Conservation (phyloP, 179 eudicot species). For the Beta lomatogona region DNA sequence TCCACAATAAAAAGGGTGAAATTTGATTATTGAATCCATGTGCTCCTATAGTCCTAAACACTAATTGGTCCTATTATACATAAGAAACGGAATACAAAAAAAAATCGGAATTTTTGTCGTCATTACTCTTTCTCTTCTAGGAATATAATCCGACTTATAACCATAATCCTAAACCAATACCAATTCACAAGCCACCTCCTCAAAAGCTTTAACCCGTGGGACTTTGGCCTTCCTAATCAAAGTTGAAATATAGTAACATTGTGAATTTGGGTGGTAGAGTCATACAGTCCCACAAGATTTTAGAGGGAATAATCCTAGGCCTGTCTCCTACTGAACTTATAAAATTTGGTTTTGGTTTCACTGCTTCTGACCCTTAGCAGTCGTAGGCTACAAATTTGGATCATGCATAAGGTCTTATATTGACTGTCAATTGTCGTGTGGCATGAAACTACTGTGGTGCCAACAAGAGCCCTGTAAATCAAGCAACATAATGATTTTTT, state of each 20-base stretch:
- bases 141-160: too few relatives aligned
- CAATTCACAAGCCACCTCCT: too few relatives aligned
- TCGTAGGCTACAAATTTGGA: slow-evolving; percentile 9
- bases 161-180: too few relatives aligned
- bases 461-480: slow-evolving; percentile 96
- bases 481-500: slow-evolving; percentile 97
- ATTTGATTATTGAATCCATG: too few relatives aligned
- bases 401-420: slow-evolving; percentile 1
- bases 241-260: background rate
- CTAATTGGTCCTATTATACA: too few relatives aligned
- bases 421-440: slow-evolving; percentile 15
- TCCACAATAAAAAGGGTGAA: too few relatives aligned
- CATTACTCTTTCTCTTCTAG: too few relatives aligned
- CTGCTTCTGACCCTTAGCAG: slow-evolving; percentile 4
- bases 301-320: background rate
- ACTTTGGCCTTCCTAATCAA: background rate
- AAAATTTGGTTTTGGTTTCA: background rate
- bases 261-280: background rate
- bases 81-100: too few relatives aligned
- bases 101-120: too few relatives aligned
- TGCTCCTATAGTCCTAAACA: too few relatives aligned
- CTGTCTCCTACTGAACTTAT: background rate
- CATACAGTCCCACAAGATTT: background rate
- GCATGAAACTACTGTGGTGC: slow-evolving; percentile 29
- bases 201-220: background rate